Evolutionary conservation across 805 yeast species (phyloP).

Genomic region (Saccharomycopsis javanensis): DNA sequence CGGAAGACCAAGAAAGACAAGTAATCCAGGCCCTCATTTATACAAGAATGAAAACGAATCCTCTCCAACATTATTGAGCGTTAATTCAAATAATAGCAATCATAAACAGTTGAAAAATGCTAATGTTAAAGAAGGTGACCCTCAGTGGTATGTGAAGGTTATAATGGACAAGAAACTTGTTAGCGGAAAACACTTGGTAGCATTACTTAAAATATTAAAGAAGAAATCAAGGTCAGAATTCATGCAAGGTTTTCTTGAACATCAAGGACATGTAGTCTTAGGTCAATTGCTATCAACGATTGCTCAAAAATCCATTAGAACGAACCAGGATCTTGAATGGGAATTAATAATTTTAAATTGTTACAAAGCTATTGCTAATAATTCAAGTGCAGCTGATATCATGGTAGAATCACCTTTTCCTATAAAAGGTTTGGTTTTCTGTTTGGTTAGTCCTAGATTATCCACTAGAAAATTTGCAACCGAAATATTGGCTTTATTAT

Average conservation of each 20-base stretch:
- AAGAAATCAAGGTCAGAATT: constrained; percentile 21
- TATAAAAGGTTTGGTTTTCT: constrained; percentile 33
- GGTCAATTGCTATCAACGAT: constrained; percentile 34
- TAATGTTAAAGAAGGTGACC: constrained; percentile 23
- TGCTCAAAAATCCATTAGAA: constrained; percentile 27
- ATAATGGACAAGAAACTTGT: constrained; percentile 31
- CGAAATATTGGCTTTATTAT: constrained; percentile 34
- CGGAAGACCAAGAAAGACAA: not conserved
- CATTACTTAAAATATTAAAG: constrained; percentile 22
- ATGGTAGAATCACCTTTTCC: constrained; percentile 22
- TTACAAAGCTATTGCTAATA: constrained; percentile 39
- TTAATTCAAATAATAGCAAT: constrained; percentile 6
- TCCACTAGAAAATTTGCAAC: constrained; percentile 45
- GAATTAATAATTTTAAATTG: constrained; percentile 44
- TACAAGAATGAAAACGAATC: constrained; percentile 11
- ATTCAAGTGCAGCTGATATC: constrained; percentile 22
- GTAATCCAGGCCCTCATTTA: not conserved
- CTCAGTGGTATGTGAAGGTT: constrained; percentile 36
- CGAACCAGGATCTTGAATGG: constrained; percentile 38
- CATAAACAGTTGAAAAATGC: not conserved
- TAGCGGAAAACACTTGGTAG: constrained; percentile 31
- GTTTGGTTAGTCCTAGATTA: constrained; percentile 41
- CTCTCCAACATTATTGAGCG: constrained; percentile 10
- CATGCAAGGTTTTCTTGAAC: constrained; percentile 32
- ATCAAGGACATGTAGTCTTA: constrained; percentile 43